These are phyloP conservation scores for Fusarium redolens DNA, from an alignment of 2,329 filamentous ascomycete species.

Conservation along the genomic window DNA sequence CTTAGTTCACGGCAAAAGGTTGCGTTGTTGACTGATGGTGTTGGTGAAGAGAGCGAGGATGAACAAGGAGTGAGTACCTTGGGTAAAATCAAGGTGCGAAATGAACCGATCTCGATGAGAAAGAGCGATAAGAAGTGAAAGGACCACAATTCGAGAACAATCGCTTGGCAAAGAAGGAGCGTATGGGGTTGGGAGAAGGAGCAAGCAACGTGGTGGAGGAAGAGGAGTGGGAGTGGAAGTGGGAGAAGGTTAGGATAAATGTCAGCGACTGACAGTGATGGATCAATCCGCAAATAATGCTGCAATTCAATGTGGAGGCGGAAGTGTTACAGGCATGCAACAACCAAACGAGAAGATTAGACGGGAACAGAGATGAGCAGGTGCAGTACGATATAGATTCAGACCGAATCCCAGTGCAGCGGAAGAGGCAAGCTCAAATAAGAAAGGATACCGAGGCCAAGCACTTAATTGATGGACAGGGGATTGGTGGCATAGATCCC, in stretches of 20 bases:
- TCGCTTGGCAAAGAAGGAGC: slow-evolving; percentile 30
- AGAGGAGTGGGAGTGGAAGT: neutral
- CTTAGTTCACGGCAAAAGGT: slow-evolving; percentile 12
- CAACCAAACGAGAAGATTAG: neutral
- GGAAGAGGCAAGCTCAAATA: slow-evolving; percentile 38
- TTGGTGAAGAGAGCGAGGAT: neutral
- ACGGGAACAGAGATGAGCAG: slow-evolving; percentile 21
- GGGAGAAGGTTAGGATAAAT: slow-evolving; percentile 10
- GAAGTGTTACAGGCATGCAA: slow-evolving; percentile 10
- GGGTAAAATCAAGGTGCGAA: slow-evolving; percentile 14
- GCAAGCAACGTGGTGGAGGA: slow-evolving; percentile 6
- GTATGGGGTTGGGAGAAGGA: slow-evolving; percentile 23
- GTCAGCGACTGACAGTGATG: slow-evolving; percentile 14
- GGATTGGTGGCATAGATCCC: slow-evolving; percentile 16
- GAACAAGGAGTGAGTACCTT: neutral
- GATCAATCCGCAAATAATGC: neutral
- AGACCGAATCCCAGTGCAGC: slow-evolving; percentile 5
- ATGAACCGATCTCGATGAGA: slow-evolving; percentile 21
- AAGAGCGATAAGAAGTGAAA: slow-evolving; percentile 41
- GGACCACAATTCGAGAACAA: slow-evolving; percentile 20
- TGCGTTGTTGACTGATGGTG: slow-evolving; percentile 6
- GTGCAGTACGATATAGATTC: slow-evolving; percentile 17
- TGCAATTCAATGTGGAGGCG: slow-evolving; percentile 14
- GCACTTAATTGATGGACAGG: slow-evolving; percentile 13
- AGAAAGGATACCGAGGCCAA: slow-evolving; percentile 29